Conservation (phyloP, 2,329 filamentous ascomycete species). For the Aspergillus aculeatus region DNA sequence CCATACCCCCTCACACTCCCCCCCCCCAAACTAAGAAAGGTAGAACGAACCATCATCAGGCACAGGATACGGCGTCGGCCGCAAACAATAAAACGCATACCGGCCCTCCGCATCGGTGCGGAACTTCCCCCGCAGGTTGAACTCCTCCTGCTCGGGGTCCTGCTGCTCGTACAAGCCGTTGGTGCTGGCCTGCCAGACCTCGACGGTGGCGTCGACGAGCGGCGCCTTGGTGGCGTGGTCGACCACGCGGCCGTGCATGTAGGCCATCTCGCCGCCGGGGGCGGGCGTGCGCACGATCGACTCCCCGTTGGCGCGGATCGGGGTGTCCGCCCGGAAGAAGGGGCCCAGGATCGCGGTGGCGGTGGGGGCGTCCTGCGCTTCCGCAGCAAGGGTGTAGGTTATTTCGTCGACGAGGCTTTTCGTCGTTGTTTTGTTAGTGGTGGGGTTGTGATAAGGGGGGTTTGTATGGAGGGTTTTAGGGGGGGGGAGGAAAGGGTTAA, state of each 20-base stretch:
- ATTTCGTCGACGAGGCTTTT: constrained; percentile 72
- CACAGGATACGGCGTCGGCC: constrained; percentile 59
- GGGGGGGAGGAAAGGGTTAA: not conserved
- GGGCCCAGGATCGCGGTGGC: constrained; percentile 79
- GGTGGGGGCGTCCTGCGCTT: constrained; percentile 58
- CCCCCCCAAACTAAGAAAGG: not conserved
- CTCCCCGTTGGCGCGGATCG: constrained; percentile 66
- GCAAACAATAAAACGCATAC: constrained; percentile 62
- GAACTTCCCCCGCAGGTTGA: constrained; percentile 73
- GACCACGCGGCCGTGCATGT: constrained; percentile 64
- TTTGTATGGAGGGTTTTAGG: too few relatives aligned
- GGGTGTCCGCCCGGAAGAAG: constrained; percentile 76
- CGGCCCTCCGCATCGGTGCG: constrained; percentile 63
- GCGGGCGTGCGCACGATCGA: constrained; percentile 59
- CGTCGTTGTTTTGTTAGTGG: not conserved
- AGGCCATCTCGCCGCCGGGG: constrained; percentile 55
- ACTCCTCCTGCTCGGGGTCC: constrained; percentile 66
- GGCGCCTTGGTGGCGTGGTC: constrained; percentile 62
- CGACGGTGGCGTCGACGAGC: constrained; percentile 64
- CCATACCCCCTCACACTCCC: not conserved
- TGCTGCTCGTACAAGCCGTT: constrained; percentile 74
- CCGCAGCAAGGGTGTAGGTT: constrained; percentile 63
- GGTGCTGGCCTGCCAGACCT: constrained; percentile 77
- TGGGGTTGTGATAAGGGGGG: too few relatives aligned
- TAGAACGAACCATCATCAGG: constrained; percentile 48